These are phyloP conservation scores for Lachnellula suecica DNA, from an alignment of 2,329 filamentous ascomycete genomes.

Conservation along the genomic window DNA sequence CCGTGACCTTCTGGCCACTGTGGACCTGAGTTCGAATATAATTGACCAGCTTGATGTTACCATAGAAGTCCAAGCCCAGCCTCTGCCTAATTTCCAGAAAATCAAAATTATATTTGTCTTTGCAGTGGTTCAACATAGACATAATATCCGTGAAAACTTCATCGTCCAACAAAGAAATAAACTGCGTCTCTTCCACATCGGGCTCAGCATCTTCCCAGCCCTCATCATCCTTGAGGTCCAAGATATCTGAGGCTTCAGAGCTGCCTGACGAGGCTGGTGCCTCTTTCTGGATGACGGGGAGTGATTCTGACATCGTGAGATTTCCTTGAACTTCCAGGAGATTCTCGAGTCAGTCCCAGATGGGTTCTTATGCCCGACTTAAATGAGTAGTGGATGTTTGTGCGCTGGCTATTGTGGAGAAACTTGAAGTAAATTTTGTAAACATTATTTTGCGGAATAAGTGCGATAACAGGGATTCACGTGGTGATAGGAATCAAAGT, in stretches of 20 bases:
- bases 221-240: conserved; percentile 43
- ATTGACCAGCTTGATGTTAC: conserved; percentile 73
- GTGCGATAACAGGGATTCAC: neutral
- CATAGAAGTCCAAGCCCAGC: conserved; percentile 68
- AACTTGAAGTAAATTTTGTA: neutral
- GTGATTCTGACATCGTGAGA: conserved; percentile 19
- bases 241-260: conserved; percentile 41
- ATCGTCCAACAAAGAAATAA: conserved; percentile 69
- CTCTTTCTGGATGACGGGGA: conserved; percentile 16
- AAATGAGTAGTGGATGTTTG: neutral
- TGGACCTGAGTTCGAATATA: conserved; percentile 53
- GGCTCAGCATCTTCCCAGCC: conserved; percentile 60
- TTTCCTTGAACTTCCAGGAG: neutral
- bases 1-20: conserved; percentile 38
- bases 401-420: neutral
- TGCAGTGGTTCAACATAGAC: conserved; percentile 69
- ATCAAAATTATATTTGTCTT: conserved; percentile 65
- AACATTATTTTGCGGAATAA: neutral
- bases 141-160: conserved; percentile 62
- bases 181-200: conserved; percentile 60
- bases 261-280: conserved; percentile 35
- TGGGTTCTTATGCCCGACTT: neutral
- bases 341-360: neutral
- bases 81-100: conserved; percentile 58
- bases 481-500: neutral